Evolutionary conservation across 1,284 basidiomycete species (phyloP).

Genomic region (Hymenochaete sp.): DNA sequence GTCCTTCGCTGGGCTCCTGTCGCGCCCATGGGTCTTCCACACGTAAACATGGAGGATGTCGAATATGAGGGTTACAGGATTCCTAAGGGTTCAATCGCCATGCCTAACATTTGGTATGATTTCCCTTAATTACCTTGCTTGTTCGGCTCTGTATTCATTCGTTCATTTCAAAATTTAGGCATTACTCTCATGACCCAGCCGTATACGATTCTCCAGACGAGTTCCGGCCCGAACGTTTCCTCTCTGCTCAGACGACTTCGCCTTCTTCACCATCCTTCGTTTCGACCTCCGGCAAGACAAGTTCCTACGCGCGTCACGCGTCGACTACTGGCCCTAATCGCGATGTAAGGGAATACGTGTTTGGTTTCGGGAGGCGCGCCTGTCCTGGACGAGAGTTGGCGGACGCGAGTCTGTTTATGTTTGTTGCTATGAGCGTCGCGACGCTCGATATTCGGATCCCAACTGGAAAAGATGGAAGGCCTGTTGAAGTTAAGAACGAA

Average conservation of each 20-base stretch:
- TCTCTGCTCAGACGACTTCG: conserved; percentile 5
- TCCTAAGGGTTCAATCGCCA: conserved; percentile 5
- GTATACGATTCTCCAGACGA: conserved; percentile 21
- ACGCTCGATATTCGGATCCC: conserved; percentile 4
- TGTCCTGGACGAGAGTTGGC: conserved; percentile 18
- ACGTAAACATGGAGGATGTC: conserved; percentile 8
- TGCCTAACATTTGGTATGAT: conserved; percentile 11
- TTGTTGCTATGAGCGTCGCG: conserved; percentile 10
- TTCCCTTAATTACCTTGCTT: background rate
- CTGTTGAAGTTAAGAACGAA: background rate
- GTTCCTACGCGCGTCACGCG: background rate
- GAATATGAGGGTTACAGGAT: conserved; percentile 3
- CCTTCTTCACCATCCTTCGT: background rate
- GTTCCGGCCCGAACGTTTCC: conserved; percentile 26
- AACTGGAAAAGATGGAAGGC: no score
- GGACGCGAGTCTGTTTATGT: conserved; percentile 18
- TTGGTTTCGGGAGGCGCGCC: conserved; percentile 13
- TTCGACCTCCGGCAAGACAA: background rate
- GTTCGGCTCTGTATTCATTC: background rate
- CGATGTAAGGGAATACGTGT: conserved; percentile 10
- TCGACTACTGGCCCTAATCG: background rate
- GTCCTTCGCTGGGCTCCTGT: conserved; percentile 26
- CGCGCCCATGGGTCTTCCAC: conserved; percentile 1
- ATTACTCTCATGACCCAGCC: conserved; percentile 8
- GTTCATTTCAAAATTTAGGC: background rate